These are phyloP conservation scores for Sugiyamaella castrensis DNA, from an alignment of 1,139 yeast genomes.

Conservation along the genomic window DNA sequence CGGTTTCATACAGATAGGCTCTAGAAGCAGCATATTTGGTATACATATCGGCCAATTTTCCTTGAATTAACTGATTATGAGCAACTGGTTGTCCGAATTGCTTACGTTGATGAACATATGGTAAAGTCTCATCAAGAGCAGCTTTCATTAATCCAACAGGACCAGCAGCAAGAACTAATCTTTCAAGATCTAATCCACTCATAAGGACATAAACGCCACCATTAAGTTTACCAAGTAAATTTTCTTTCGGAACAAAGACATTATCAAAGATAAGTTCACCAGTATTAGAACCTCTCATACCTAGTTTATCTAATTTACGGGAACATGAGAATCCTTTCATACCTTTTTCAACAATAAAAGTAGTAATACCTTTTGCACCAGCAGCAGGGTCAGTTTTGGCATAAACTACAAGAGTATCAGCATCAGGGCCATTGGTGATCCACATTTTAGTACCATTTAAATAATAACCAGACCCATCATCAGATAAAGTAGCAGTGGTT, in stretches of 20 bases:
- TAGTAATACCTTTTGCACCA: slow-evolving; percentile 36
- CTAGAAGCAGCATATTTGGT: slow-evolving; percentile 35
- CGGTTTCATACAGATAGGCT: slow-evolving; percentile 34
- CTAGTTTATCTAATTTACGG: slow-evolving; percentile 36
- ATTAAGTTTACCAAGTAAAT: slow-evolving; percentile 33
- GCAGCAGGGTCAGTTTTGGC: slow-evolving; percentile 38
- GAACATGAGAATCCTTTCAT: slow-evolving; percentile 35
- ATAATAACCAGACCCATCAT: slow-evolving; percentile 35
- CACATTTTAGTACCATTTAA: slow-evolving; percentile 39
- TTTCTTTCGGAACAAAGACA: slow-evolving; percentile 37
- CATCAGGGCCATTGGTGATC: slow-evolving; percentile 40
- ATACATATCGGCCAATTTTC: slow-evolving; percentile 38
- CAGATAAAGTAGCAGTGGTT: slow-evolving; percentile 33
- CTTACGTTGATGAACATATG: slow-evolving; percentile 35
- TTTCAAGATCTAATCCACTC: slow-evolving; percentile 36
- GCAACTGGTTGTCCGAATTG: slow-evolving; percentile 38
- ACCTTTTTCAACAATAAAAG: slow-evolving; percentile 35
- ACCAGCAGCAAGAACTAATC: slow-evolving; percentile 37
- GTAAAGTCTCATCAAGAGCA: slow-evolving; percentile 37
- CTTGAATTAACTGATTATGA: slow-evolving; percentile 36
- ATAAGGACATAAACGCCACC: slow-evolving; percentile 37
- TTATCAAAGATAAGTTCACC: slow-evolving; percentile 37
- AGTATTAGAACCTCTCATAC: slow-evolving; percentile 39
- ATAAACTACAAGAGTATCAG: slow-evolving; percentile 36
- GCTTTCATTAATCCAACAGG: slow-evolving; percentile 37